phyloP scores from a whole-genome alignment of 345 rosid species.

The Bruguiera parviflora region DNA sequence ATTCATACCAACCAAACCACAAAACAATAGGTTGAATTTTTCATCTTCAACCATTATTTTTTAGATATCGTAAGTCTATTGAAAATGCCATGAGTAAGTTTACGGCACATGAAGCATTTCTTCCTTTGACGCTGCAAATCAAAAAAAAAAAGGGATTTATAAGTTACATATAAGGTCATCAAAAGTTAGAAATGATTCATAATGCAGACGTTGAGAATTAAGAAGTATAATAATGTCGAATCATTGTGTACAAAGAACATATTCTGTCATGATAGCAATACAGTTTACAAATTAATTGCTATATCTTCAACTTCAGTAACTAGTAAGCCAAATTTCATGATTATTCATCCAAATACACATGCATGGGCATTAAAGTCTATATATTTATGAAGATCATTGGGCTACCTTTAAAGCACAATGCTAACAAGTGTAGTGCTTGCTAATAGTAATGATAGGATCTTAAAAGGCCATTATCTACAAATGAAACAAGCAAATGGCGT shows the following conservation, averaged over 20 bases:
- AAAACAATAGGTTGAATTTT: conserved; percentile 16
- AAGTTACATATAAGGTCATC: background rate
- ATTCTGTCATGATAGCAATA: too few species aligned
- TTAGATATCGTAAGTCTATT: conserved; percentile 71
- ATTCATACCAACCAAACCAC: too few species aligned
- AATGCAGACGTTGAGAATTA: background rate
- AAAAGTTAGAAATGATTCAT: background rate
- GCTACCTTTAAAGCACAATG: conserved; percentile 82
- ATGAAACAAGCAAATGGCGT: conserved; percentile 79
- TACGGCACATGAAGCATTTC: conserved; percentile 82
- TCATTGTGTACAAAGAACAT: too few species aligned
- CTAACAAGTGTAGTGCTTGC: conserved; percentile 85
- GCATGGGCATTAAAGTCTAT: too few species aligned
- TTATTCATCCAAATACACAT: too few species aligned
- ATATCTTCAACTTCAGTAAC: too few species aligned
- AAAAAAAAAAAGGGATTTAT: background rate
- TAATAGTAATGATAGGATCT: conserved; percentile 73
- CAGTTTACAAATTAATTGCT: too few species aligned
- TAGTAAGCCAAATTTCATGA: too few species aligned
- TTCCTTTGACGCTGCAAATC: conserved; percentile 77
- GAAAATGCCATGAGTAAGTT: conserved; percentile 73
- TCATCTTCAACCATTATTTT: conserved; percentile 45
- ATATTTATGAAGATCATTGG: background rate
- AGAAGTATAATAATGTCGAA: background rate
- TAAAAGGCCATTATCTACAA: conserved; percentile 64